A percentile compares a stretch with the other conserved stretches of the same genome.
phyloP scores from a whole-genome alignment of 2,329 filamentous ascomycete genomes.

The Sclerotinia subarctica region DNA sequence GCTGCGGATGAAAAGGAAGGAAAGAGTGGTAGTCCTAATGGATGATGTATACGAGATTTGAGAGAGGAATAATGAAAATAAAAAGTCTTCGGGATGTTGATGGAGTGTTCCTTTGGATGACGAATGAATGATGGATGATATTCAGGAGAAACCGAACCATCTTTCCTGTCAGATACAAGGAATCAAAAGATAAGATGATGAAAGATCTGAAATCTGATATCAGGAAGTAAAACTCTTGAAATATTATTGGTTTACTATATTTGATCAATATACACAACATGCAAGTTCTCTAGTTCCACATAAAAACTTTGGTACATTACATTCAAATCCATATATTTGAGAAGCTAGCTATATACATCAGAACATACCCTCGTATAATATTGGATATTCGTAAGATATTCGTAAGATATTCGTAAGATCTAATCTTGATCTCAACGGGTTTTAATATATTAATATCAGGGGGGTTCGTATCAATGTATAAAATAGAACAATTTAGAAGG shows the following conservation, averaged over 20 bases:
- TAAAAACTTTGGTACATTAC: not conserved
- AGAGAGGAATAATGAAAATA: conserved; percentile 18
- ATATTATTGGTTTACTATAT: not conserved
- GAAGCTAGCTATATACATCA: not conserved
- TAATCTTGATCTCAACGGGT: not conserved
- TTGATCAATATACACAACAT: conserved; percentile 11
- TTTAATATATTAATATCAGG: not conserved
- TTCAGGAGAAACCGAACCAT: conserved; percentile 13
- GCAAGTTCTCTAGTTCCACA: not conserved
- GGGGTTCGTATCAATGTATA: not conserved
- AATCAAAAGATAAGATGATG: not conserved
- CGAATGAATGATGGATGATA: not conserved
- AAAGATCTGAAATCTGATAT: conserved; percentile 5
- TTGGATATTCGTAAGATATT: not conserved
- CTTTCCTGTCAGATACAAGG: not conserved
- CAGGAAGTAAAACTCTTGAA: conserved; percentile 6
- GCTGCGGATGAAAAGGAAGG: conserved; percentile 35
- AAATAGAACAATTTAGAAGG: not conserved
- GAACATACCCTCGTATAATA: not conserved
- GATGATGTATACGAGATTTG: conserved; percentile 26
- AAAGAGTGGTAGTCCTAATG: conserved; percentile 38
- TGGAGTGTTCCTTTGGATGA: not conserved
- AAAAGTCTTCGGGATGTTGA: not conserved
- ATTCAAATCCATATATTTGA: not conserved
- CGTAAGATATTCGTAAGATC: not conserved